phyloP scores from a whole-genome alignment of 805 yeast species.

The Kodamaea laetipori region DNA sequence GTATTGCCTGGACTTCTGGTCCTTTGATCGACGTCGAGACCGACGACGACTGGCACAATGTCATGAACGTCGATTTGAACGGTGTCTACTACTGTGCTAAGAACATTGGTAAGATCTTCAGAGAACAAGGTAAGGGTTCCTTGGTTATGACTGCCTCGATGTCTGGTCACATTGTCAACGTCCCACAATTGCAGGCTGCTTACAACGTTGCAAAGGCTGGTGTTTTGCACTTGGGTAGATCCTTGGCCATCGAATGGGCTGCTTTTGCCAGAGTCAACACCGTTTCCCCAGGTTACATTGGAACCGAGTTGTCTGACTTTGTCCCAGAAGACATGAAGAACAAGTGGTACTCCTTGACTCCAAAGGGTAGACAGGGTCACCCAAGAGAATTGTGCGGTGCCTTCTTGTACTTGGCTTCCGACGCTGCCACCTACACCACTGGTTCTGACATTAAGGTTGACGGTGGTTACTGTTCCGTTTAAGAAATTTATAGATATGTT shows the following conservation, averaged over 20 bases:
- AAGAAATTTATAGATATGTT: conserved; percentile 12
- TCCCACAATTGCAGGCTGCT: conserved; percentile 84
- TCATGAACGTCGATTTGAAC: conserved; percentile 74
- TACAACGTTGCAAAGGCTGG: conserved; percentile 90
- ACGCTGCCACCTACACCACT: conserved; percentile 77
- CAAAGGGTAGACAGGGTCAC: conserved; percentile 73
- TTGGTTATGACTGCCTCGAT: conserved; percentile 84
- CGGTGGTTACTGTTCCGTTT: conserved; percentile 70
- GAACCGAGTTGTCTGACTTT: conserved; percentile 59
- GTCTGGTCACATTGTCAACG: conserved; percentile 85
- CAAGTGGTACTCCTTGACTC: conserved; percentile 50
- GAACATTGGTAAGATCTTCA: conserved; percentile 70
- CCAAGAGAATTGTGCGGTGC: conserved; percentile 81
- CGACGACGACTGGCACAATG: conserved; percentile 68
- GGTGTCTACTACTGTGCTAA: conserved; percentile 82
- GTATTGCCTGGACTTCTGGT: conserved; percentile 51
- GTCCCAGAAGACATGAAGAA: conserved; percentile 36
- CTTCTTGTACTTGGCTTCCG: conserved; percentile 74
- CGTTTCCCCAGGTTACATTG: conserved; percentile 84
- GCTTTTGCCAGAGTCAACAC: conserved; percentile 79
- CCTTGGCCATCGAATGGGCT: conserved; percentile 89
- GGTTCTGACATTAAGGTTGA: conserved; percentile 78
- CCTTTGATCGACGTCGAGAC: conserved; percentile 41
- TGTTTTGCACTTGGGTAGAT: conserved; percentile 70
- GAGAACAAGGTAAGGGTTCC: conserved; percentile 73